These are phyloP conservation scores for Lipomyces orientalis DNA, from an alignment of 805 yeast genomes.

Conservation along the genomic window DNA sequence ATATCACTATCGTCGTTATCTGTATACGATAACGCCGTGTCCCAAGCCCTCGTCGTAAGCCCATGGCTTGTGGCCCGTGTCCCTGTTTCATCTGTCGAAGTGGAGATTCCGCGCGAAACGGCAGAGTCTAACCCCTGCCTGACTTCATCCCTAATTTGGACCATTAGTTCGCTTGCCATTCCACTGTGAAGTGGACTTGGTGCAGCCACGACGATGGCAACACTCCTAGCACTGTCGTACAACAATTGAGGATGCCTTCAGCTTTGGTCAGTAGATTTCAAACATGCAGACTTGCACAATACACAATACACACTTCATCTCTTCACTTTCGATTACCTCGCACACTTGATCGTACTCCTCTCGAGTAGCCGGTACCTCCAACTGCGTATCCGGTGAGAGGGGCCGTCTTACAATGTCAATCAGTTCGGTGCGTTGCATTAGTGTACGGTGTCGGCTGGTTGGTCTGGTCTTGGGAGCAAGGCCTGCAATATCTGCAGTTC, in stretches of 20 bases:
- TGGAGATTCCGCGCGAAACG: neutral
- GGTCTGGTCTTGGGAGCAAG: neutral
- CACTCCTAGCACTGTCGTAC: neutral
- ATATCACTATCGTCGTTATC: neutral
- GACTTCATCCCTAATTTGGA: neutral
- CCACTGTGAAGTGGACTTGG: neutral
- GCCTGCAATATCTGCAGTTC: neutral
- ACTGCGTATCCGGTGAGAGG: neutral
- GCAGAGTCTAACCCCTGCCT: neutral
- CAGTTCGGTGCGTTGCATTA: neutral
- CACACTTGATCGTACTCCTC: neutral
- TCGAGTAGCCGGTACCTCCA: slow-evolving; percentile 1
- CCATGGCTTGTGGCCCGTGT: neutral
- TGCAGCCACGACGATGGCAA: neutral
- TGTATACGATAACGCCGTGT: neutral
- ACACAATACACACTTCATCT: neutral
- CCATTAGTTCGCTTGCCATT: slow-evolving; percentile 3
- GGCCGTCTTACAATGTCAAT: neutral
- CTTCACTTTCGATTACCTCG: neutral
- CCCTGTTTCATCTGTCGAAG: neutral
- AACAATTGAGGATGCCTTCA: slow-evolving; percentile 2
- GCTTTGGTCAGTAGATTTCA: neutral
- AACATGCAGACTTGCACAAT: neutral
- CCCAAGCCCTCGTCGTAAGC: neutral
- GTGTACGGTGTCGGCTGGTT: neutral